Evolutionary conservation across 306 rosid genomes (phyloP), one percentile per base, ranked within the genome.

Genomic region (Psophocarpus tetragonolobus): DNA sequence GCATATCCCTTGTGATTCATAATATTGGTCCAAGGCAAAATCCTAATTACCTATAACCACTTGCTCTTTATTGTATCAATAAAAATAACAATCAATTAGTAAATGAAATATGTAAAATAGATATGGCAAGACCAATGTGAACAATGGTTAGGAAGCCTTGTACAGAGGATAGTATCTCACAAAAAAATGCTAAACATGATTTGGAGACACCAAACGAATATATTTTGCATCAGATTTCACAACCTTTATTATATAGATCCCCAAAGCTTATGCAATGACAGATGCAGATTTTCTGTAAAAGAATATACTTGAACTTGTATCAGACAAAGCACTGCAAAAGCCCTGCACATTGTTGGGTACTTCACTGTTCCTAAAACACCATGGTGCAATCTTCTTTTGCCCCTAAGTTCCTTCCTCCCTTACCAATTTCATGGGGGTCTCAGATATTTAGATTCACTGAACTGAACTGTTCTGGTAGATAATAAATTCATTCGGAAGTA

Each of bases 281-380:
- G 14, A 38, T 72, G 64, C 76, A 71, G 38, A 77, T 24, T 73
- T 50, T 50, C 27, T 66, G n/a, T 29, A 73, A 67, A 61, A 71
- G 29, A 69, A 56, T 73, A 71, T 65, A 30, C 77, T 57, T 57
- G 24, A 68, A 57, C 74, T 42, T 50, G 58, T 50, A 63, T 77
- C 14, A 60, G 80, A 76, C 83, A 80, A 50, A 29, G 41, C 53
- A 76, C 80, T 75, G 76, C n/a, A 36, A 80, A 71, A 71, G 26
- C 26, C 30, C 71, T 81, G 78, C 74, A 76, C 41, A 41, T 12
- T 74, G 45, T 51, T 56, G 44, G 61, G 83, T 67, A 83, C 80
- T 36, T 74, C 61, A 47, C 47, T 33, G 50, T 75, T 51, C 77
- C 54, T 33, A 68, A 76, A 72, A 53, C 73, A 54, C 50, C 21